Evolutionary conservation across 306 rosid species (phyloP), one percentile per base, ranked within the genome.

Genomic region (Spatholobus suberectus): DNA sequence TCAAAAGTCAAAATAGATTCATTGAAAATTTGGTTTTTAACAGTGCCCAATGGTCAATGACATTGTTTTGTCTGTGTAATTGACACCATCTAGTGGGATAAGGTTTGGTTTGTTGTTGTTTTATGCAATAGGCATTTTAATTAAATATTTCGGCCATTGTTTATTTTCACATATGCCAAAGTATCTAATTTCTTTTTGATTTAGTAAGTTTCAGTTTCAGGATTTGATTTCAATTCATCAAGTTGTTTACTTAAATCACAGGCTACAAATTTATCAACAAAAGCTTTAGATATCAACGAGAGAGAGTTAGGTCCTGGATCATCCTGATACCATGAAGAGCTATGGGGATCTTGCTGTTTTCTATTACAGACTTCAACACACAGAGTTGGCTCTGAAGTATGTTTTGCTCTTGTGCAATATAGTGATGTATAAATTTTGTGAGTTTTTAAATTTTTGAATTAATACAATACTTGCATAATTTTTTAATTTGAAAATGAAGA

Each of bases 251-350:
- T 75, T 73, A 44, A 52, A 77, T 91, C 77, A 43, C 88, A 96
- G 99, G 99, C 99, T 52, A 96, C 99, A 78, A n/a, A 92, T 92
- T 73, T 96, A 96, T 88, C 99, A 96, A 84, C 99, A 96, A 85
- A 96, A 77, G 98, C 99, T 73, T 73, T 96, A 87, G 98, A 96
- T 89, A 96, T 96, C 83, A 96, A 94, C 70, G 99, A 96, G 90
- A 91, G 98, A 88, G 99, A 96, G 82, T 80, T 96, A 62, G 99
- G 99, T 82, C 89, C 89, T 96, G 89, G 99, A 96, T 82, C 99
- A 96, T 88, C 99, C 98, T 75, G 99, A 96, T 88, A 96, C 99
- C 38, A 96, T 96, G 99, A 96, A 96, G 90, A 96, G 99, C 84
- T 96, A 96, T 81, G 98, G 99, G 70, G 99, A 96, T 85, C 97